phyloP scores from a whole-genome alignment of 139 green algal species.

The Chlorella sp. region DNA sequence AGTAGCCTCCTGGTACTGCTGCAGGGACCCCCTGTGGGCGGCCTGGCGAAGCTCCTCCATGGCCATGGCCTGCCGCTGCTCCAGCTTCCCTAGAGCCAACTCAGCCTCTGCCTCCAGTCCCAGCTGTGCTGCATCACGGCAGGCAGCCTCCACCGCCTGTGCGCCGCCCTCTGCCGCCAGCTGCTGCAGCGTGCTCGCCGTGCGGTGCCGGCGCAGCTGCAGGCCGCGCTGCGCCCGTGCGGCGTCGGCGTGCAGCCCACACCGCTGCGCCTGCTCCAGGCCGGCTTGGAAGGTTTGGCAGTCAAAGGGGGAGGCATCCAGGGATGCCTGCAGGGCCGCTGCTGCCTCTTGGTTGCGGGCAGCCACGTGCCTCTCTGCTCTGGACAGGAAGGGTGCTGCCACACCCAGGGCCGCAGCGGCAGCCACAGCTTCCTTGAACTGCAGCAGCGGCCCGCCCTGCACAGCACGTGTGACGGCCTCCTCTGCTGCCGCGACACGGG shows the following conservation, averaged over 20 bases:
- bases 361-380: background rate
- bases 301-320: background rate
- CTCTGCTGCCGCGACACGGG: background rate
- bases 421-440: constrained; percentile 9
- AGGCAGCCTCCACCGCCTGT: background rate
- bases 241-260: constrained; percentile 18
- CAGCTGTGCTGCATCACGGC: background rate
- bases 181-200: background rate
- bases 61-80: background rate
- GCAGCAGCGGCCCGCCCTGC: background rate
- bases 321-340: background rate
- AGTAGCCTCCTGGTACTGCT: background rate
- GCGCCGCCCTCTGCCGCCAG: background rate
- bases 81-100: background rate
- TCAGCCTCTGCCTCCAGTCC: constrained; percentile 1
- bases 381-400: background rate
- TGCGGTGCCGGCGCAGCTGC: background rate
- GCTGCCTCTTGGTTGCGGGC: background rate
- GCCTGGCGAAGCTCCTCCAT: background rate
- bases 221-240: constrained; percentile 14
- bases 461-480: background rate
- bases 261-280: background rate
- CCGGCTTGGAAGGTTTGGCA: background rate
- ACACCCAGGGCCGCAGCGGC: constrained; percentile 2
- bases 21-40: background rate